phyloP scores from a whole-genome alignment of 768 basidiomycete genomes.

The Panellus pusillus region DNA sequence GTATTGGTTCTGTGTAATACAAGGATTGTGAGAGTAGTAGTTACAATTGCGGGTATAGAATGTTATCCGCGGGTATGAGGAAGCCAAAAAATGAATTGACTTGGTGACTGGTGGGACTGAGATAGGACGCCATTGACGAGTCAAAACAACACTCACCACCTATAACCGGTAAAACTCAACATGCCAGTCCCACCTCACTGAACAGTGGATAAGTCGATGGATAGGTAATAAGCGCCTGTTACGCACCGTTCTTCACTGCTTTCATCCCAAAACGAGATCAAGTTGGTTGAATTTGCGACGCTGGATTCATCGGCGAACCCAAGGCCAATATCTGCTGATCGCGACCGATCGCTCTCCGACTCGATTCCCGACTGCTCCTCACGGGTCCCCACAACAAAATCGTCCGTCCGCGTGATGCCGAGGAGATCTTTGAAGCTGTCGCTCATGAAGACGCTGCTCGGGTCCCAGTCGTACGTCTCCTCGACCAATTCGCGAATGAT shows the following conservation, averaged over 20 bases:
- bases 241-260: constrained; percentile 12
- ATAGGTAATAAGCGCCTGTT: background rate
- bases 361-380: background rate
- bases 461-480: constrained; percentile 53
- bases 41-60: constrained; percentile 18
- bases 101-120: too few species aligned
- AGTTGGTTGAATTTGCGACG: background rate
- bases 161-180: background rate
- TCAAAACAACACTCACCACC: constrained; percentile 1
- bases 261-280: constrained; percentile 25
- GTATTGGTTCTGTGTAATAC: background rate
- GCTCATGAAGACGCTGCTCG: constrained; percentile 43
- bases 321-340: constrained; percentile 26
- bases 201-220: background rate
- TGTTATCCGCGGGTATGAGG: constrained; percentile 3
- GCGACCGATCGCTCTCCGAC: constrained; percentile 12
- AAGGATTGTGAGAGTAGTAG: constrained; percentile 1
- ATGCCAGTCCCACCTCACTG: constrained; percentile 11
- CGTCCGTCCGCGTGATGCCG: constrained; percentile 8
- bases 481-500: constrained; percentile 51
- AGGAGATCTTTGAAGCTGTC: constrained; percentile 48
- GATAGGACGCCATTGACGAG: too few species aligned
- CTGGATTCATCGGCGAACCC: constrained; percentile 4
- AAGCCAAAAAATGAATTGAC: background rate
- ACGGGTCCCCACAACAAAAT: background rate